Percentiles rank a stretch among this genome's conserved stretches.
phyloP scores from a whole-genome alignment of 805 yeast species.

The Candida glaebosa region DNA sequence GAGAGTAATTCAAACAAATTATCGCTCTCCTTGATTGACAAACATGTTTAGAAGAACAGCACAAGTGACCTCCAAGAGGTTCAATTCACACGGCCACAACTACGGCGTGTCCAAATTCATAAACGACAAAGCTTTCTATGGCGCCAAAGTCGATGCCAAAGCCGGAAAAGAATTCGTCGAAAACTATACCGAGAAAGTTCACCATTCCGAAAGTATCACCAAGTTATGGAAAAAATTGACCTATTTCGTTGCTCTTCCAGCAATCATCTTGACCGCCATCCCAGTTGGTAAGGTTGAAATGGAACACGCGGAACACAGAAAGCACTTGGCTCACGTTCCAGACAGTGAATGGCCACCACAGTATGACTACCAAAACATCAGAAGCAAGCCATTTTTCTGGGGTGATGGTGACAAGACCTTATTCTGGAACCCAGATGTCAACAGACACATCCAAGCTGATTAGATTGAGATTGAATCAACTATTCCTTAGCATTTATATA shows the following conservation, averaged over 20 bases:
- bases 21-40: too few species aligned
- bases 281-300: constrained; percentile 80
- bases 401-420: constrained; percentile 97
- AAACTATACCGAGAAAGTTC: constrained; percentile 58
- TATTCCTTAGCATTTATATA: not conserved
- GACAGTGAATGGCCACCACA: constrained; percentile 93
- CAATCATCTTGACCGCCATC: constrained; percentile 68
- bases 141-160: constrained; percentile 43
- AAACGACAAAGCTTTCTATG: constrained; percentile 37
- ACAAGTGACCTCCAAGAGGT: constrained; percentile 39
- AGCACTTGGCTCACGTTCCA: constrained; percentile 64
- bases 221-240: constrained; percentile 84
- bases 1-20: constrained; percentile 8
- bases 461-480: not conserved
- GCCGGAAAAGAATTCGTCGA: constrained; percentile 71
- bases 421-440: constrained; percentile 92
- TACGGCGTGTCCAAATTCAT: constrained; percentile 38
- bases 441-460: constrained; percentile 58
- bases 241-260: constrained; percentile 77
- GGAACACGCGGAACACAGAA: constrained; percentile 89
- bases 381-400: constrained; percentile 91
- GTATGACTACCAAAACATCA: constrained; percentile 87
- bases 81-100: constrained; percentile 39
- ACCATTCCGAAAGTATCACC: constrained; percentile 79
- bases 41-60: constrained; percentile 34